These are phyloP conservation scores for Alternaria sp. DNA, from an alignment of 2,329 filamentous ascomycete species.

Conservation along the genomic window DNA sequence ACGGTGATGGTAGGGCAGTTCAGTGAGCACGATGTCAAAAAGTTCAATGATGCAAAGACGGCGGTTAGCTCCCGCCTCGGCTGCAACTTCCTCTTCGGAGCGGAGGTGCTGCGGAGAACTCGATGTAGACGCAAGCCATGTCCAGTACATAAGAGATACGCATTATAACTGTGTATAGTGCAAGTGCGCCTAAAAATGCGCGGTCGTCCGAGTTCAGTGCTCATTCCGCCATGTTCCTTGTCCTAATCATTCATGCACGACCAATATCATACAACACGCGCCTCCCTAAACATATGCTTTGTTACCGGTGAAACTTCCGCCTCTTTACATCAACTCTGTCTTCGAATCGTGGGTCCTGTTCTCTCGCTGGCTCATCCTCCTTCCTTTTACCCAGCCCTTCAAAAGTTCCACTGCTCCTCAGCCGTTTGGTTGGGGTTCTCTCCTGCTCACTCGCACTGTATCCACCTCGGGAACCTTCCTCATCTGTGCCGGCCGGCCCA, in stretches of 20 bases:
- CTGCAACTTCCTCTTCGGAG: constrained; percentile 33
- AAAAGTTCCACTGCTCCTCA: constrained; percentile 38
- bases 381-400: constrained; percentile 35
- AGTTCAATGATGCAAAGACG: constrained; percentile 44
- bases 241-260: not conserved
- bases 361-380: constrained; percentile 15
- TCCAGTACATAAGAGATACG: not conserved
- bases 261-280: not conserved
- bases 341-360: constrained; percentile 14
- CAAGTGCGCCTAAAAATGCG: not conserved
- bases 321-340: constrained; percentile 28
- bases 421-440: constrained; percentile 36
- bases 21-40: constrained; percentile 23
- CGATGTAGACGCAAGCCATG: not conserved
- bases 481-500: constrained; percentile 26
- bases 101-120: constrained; percentile 18
- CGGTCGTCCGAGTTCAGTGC: not conserved
- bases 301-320: constrained; percentile 19
- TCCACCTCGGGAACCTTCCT: constrained; percentile 19
- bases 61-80: constrained; percentile 30
- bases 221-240: not conserved
- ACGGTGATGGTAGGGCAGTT: not conserved
- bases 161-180: not conserved
- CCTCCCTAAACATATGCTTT: not conserved
- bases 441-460: constrained; percentile 23